Evolutionary conservation across 2,329 filamentous ascomycete genomes (phyloP), one percentile per base, ranked within the genome.

Genomic region (Colletotrichum sp.): DNA sequence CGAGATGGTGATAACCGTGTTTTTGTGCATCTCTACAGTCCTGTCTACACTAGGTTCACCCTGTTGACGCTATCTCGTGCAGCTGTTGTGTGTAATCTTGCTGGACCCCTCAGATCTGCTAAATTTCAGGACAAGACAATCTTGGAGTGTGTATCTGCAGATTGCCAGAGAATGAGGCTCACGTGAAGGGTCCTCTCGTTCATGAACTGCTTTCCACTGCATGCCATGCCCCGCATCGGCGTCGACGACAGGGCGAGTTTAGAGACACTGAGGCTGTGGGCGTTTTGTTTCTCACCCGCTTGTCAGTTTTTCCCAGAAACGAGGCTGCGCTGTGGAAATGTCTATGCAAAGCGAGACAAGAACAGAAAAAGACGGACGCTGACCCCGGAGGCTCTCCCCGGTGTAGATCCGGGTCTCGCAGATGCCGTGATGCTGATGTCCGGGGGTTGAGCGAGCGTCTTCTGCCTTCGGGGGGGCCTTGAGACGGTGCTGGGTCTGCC

Each of bases 361-460:
- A 15, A 28, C 34, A 64, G 62, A 39, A 64, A 16, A 28, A 59
- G 55, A 32, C 44, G 44, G 18, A 16, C n/a, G 30, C 36, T 24
- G 26, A 36, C 24, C 71, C 59, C 44, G 44, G 24, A 21, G 8
- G 9, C 3, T 6, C 5, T 55, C 24, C 71, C 59, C 16, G 44
- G 30, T n/a, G 66, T 32, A 49, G 67, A 74, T 71, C 67, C 67
- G 66, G 71, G 67, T 32, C 71, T 74, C 44, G 39, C 67, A 59
- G 59, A 34, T 59, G 67, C 49, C 67, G 71, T 55, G 52, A 49
- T 55, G 39, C 7, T 12, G 10, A 28, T 21, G 62, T 34, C n/a
- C 44, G 44, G 44, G n/a, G 6, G 44, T 49, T 13, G 44, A 21
- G 44, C 3, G 44, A 13, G 10, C 21, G 52, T 70, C 24, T 59